A percentile compares a stretch with the other conserved stretches of the same genome.
Conservation (phyloP, 306 rosid species). For the Castanea crenata region DNA sequence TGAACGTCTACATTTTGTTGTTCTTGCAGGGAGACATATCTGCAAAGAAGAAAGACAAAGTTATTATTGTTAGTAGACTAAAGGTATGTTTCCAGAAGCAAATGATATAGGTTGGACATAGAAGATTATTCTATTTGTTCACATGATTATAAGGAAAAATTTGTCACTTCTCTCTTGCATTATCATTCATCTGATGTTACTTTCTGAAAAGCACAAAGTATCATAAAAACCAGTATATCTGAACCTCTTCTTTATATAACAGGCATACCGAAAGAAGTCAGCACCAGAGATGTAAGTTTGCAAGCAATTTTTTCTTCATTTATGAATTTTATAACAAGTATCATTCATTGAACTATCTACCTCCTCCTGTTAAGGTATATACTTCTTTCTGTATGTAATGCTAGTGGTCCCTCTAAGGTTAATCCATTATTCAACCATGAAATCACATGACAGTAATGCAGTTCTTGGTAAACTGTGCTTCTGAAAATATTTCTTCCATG, state of each 20-base stretch:
- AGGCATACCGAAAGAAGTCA: not conserved
- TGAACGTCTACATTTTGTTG: not conserved
- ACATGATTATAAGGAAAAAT: not conserved
- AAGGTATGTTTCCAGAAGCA: not conserved
- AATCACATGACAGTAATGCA: no score
- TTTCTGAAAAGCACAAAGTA: not conserved
- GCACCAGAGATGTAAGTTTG: constrained; percentile 3
- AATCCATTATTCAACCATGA: no score
- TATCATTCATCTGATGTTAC: not conserved
- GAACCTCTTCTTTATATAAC: not conserved
- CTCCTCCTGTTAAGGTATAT: not conserved
- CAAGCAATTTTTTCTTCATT: not conserved
- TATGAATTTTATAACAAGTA: not conserved
- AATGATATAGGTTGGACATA: not conserved
- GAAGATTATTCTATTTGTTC: not conserved
- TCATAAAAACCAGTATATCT: not conserved
- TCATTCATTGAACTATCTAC: not conserved
- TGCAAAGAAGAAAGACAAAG: not conserved
- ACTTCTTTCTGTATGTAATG: not conserved
- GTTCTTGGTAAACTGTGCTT: no score
- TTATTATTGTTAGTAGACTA: not conserved
- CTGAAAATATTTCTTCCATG: no score
- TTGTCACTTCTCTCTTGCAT: not conserved
- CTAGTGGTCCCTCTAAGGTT: no score
- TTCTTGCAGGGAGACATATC: not conserved